Evolutionary conservation across 495 filamentous ascomycete genomes (phyloP), one percentile per base, ranked within the genome.

Genomic region (Aspergillus affinis): DNA sequence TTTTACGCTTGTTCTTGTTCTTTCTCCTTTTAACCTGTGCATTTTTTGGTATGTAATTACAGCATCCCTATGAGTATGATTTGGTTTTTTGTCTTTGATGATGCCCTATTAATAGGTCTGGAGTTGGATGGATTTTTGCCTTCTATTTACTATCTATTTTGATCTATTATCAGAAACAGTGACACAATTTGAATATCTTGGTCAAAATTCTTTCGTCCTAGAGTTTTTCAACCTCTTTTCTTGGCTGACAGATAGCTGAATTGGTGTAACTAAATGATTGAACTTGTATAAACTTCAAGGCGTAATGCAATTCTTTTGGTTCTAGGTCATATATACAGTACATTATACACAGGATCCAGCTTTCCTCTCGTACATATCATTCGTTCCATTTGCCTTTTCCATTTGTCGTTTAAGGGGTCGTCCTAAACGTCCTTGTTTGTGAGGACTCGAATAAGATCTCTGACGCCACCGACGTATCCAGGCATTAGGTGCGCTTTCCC

Each of bases 1-100:
- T 54, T 54, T 53, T 26, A 4, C 23, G 23, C 30, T 30, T 32
- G 3, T 18, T 32, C n/a, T 27, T 20, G 18, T 19, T 45, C 2
- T 54, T 41, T 20, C 46, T 48, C 8, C 7, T 49, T 20, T 49
- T 49, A 44, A 32, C 51, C 23, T 41, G 36, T 41, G 36, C 36
- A 41, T 41, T 41, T 41, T 26, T 41, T 41, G 6, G 36, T 41
- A 41, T 41, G 36, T 41, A 41, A 1, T 41, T 41, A 41, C 36
- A 41, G 36, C 36, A 41, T 12, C 8, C 36, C 36, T 41, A 15
- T 10, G 36, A 41, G 10, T 41, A 41, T 15, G 36, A 41, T 41
- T 15, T 41, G 36, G 13, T 41, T 12, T 36, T 41, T 10, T 41
- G 12, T 17, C 13, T 4, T 0, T 15, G 36, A 41, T 41, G 36